A percentile compares a stretch with the other conserved stretches of the same genome.
phyloP scores from a whole-genome alignment of 73 alveolate genomes.

The Tetrahymena malaccensis region DNA sequence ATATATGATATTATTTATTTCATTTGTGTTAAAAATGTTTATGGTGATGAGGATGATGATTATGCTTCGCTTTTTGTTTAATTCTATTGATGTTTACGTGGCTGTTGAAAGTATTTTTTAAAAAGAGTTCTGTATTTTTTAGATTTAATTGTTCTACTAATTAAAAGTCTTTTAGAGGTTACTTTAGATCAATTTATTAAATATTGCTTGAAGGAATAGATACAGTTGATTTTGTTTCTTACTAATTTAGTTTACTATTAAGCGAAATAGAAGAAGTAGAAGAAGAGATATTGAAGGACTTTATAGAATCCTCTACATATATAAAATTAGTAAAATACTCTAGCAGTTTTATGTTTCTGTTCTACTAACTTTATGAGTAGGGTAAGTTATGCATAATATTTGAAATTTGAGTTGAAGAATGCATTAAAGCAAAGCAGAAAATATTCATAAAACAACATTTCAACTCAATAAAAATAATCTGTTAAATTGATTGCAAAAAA shows the following conservation, averaged over 20 bases:
- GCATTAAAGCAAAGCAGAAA: not conserved
- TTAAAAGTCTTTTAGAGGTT: not conserved
- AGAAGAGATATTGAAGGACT: not conserved
- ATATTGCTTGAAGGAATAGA: not conserved
- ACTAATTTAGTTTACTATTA: not conserved
- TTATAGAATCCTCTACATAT: not conserved
- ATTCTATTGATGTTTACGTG: not conserved
- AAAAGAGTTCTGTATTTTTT: not conserved
- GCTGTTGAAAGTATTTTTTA: not conserved
- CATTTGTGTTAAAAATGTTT: not conserved
- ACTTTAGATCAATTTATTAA: not conserved
- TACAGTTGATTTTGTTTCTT: not conserved
- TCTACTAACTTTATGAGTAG: not conserved
- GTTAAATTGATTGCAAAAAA: not conserved
- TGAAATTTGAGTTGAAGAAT: not conserved
- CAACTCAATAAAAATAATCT: not conserved
- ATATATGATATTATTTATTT: too few relatives aligned
- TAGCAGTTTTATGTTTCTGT: not conserved
- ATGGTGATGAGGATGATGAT: not conserved
- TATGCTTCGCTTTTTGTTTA: not conserved
- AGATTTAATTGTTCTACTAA: not conserved
- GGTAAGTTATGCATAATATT: not conserved
- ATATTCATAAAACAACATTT: not conserved
- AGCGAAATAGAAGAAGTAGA: not conserved
- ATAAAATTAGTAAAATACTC: not conserved